A percentile compares a stretch with the other conserved stretches of the same genome.
These are phyloP conservation scores for Chloris gayana DNA, from an alignment of 176 grass and related monocot species.

Conservation along the genomic window DNA sequence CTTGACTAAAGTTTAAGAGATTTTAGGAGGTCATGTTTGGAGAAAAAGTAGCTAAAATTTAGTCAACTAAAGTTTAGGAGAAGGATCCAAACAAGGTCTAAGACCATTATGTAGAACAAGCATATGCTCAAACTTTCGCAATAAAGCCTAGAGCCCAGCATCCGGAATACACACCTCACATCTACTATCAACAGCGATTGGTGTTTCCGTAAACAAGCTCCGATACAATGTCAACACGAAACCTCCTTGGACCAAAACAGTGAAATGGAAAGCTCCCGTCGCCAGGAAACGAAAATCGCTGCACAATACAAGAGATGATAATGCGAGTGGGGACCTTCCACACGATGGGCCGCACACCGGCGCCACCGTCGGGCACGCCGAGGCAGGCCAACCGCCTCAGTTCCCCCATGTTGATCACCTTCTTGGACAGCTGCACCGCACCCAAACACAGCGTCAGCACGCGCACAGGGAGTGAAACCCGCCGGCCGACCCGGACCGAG, in stretches of 20 bases:
- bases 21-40: too few species aligned
- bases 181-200: not conserved
- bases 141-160: not conserved
- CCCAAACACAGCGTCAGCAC: not conserved
- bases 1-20: too few species aligned
- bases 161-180: not conserved
- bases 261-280: not conserved
- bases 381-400: conserved; percentile 74
- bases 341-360: conserved; percentile 54
- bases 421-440: conserved; percentile 71
- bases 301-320: conserved; percentile 6
- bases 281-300: not conserved
- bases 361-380: conserved; percentile 58
- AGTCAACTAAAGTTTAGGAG: too few species aligned
- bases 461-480: not conserved
- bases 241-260: not conserved
- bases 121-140: not conserved
- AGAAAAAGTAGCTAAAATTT: too few species aligned
- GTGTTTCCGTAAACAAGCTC: not conserved
- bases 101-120: not conserved
- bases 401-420: conserved; percentile 85
- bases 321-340: conserved; percentile 86
- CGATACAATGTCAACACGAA: not conserved
- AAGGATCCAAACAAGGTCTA: too few species aligned
- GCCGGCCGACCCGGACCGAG: not conserved